Evolutionary conservation across 129 eudicot genomes (phyloP).

Genomic region (Flaveria robusta): DNA sequence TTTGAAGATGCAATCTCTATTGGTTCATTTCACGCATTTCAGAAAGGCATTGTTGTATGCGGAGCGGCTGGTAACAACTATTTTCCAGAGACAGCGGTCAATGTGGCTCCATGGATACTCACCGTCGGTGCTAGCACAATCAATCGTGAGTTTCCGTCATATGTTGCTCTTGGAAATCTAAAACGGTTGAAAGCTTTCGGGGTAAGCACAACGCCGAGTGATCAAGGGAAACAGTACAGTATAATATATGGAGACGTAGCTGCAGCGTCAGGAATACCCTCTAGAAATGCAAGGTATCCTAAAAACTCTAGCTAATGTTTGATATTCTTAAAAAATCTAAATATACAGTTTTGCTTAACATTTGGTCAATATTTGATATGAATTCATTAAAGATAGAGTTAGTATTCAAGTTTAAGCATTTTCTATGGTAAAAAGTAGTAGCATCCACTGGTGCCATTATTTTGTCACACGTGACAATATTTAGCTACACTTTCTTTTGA

Average conservation of each 20-base stretch:
- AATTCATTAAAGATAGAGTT: too few relatives aligned
- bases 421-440: too few relatives aligned
- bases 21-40: conserved; percentile 63
- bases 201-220: conserved; percentile 47
- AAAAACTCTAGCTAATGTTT: conserved; percentile 30
- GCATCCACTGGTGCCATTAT: neutral
- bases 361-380: too few relatives aligned
- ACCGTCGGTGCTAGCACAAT: conserved; percentile 76
- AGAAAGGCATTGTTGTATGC: conserved; percentile 55
- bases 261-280: conserved; percentile 57
- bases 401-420: too few relatives aligned
- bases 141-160: conserved; percentile 53
- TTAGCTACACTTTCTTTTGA: neutral
- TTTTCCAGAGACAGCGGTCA: conserved; percentile 45
- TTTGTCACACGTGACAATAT: neutral
- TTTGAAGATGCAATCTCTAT: conserved; percentile 49
- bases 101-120: conserved; percentile 76
- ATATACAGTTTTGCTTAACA: neutral
- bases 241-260: conserved; percentile 48
- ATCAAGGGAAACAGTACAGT: conserved; percentile 34
- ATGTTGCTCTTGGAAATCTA: conserved; percentile 52
- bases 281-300: conserved; percentile 64
- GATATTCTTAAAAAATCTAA: neutral
- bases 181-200: conserved; percentile 53
- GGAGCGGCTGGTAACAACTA: conserved; percentile 62